Evolutionary conservation across 2,329 filamentous ascomycete species (phyloP), one percentile per base, ranked within the genome.

Genomic region (Pestalotiopsis sp.): DNA sequence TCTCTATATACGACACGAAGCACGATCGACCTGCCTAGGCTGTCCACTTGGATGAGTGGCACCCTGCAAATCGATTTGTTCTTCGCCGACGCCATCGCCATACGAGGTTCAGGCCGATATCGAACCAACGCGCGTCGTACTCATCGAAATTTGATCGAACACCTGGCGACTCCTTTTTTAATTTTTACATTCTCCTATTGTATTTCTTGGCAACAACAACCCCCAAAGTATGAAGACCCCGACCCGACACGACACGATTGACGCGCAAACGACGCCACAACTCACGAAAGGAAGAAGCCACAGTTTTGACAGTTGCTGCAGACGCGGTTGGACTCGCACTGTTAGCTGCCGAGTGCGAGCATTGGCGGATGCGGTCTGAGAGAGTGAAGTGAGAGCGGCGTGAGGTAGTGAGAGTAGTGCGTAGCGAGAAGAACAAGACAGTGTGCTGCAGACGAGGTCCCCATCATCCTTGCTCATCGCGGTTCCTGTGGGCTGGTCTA

Each of bases 391-490:
- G 67, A 68, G 67, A 39, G 67, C 38, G 45, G 68, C 63, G 59
- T 49, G 57, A 61, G 58, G 61, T 69, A 67, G 68, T 39, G 65
- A 64, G 55, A 68, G 67, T 57, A 68, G 64, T 68, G 64, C 31
- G 68, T 64, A 58, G 64, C 63, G 65, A 67, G 64, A 67, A 69
- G 68, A 69, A 69, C 68, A 69, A 69, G 38, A 64, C 67, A 69
- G 65, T 64, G 68, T 69, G 68, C 65, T 69, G 68, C 68, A 67
- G 59, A 60, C 57, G 55, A 60, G 64, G 65, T 62, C 36, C 49
- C 66, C 45, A 20, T 63, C 58, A 59, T 59, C n/a, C 58, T 63
- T 58, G 27, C 45, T 55, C 20, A 59, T 62, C 31, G 59, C 59
- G 59, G 27, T 62, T 38, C 59, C 25, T 62, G 59, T 39, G 31